Evolutionary conservation across 2,329 filamentous ascomycete species (phyloP).

Genomic region (Alternaria atra): DNA sequence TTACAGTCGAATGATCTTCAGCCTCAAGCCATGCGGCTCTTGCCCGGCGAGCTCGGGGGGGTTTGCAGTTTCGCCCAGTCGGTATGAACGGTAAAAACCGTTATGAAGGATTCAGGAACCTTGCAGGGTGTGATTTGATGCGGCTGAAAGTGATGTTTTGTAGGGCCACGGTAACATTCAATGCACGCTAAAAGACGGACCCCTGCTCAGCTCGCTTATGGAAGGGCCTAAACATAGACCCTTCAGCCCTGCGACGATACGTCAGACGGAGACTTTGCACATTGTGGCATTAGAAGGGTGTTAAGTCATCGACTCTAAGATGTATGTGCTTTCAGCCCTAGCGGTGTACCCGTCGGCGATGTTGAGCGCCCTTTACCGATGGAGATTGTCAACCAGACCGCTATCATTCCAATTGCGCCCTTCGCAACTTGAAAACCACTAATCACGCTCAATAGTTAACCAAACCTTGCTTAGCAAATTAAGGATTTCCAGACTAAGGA

Average conservation of each 20-base stretch:
- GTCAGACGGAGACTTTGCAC: constrained; percentile 2
- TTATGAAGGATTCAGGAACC: constrained; percentile 7
- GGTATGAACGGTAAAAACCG: neutral
- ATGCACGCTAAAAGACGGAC: constrained; percentile 9
- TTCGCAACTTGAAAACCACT: neutral
- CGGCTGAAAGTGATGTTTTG: constrained; percentile 17
- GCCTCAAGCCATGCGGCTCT: constrained; percentile 20
- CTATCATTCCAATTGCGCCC: constrained; percentile 7
- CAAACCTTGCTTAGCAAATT: constrained; percentile 3
- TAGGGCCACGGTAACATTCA: constrained; percentile 19
- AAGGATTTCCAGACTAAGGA: no score
- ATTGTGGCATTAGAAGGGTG: constrained; percentile 2
- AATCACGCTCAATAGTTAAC: constrained; percentile 27
- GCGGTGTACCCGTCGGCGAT: neutral
- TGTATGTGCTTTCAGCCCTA: constrained; percentile 10
- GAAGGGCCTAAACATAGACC: constrained; percentile 16
- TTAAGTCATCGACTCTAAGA: neutral
- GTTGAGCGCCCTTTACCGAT: constrained; percentile 8
- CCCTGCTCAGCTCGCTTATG: constrained; percentile 21
- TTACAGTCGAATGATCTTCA: constrained; percentile 13
- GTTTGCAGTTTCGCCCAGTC: neutral
- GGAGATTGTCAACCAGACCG: neutral
- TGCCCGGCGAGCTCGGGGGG: constrained; percentile 11
- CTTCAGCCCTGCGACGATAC: constrained; percentile 16
- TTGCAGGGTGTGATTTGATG: constrained; percentile 19